Evolutionary conservation across 139 green algal species (phyloP).

Genomic region (Volvox reticuliferus): DNA sequence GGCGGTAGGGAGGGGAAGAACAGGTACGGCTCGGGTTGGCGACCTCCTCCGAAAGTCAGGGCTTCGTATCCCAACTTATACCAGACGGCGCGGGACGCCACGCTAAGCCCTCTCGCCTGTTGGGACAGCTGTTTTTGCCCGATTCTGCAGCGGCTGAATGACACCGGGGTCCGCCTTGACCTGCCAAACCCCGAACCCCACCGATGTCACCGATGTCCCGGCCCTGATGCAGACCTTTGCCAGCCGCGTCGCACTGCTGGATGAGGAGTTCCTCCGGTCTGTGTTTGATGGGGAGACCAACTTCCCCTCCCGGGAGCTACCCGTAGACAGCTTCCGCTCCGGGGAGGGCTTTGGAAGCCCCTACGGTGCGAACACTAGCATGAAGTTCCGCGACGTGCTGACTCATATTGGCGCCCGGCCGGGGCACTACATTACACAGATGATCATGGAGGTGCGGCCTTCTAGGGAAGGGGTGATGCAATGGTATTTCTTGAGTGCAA

Average conservation of each 20-base stretch:
- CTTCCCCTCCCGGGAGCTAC: conserved; percentile 46
- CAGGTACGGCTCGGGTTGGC: too few relatives aligned
- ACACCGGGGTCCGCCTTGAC: too few relatives aligned
- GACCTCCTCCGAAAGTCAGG: too few relatives aligned
- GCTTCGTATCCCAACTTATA: too few relatives aligned
- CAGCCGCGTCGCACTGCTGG: conserved; percentile 41
- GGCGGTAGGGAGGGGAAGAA: too few relatives aligned
- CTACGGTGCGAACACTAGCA: conserved; percentile 45
- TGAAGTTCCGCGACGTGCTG: conserved; percentile 45
- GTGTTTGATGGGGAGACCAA: conserved; percentile 48
- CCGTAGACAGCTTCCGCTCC: conserved; percentile 25
- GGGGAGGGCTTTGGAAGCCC: conserved; percentile 47
- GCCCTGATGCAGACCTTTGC: conserved; percentile 23
- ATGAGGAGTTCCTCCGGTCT: conserved; percentile 43
- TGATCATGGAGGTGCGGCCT: conserved; percentile 48
- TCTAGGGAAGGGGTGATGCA: not conserved
- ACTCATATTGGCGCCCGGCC: conserved; percentile 46
- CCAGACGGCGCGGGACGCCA: too few relatives aligned
- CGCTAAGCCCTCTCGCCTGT: too few relatives aligned
- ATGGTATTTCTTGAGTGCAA: not conserved
- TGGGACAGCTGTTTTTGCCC: too few relatives aligned
- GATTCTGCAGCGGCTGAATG: too few relatives aligned
- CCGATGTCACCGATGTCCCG: too few relatives aligned
- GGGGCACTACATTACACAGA: conserved; percentile 49
- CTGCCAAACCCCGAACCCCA: too few relatives aligned